Conservation (phyloP, 2,329 filamentous ascomycete species). For the Endoconidiophora laricicola region DNA sequence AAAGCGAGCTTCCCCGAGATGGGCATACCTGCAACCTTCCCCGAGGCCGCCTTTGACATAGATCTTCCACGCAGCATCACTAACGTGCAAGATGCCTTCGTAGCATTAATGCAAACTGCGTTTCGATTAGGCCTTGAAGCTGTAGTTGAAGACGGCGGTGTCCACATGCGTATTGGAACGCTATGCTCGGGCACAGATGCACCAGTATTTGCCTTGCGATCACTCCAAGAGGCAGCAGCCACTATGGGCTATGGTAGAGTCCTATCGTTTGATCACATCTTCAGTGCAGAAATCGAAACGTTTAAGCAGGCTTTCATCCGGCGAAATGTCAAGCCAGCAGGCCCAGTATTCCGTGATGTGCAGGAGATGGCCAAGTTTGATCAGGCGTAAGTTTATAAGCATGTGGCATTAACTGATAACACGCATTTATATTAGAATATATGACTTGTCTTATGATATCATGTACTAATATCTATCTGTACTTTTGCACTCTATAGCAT, state of each 20-base stretch:
- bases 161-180: conserved; percentile 38
- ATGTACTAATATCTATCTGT: neutral
- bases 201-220: conserved; percentile 47
- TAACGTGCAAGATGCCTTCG: conserved; percentile 3
- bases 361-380: conserved; percentile 31
- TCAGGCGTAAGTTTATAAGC: conserved; percentile 27
- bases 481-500: conserved; percentile 24
- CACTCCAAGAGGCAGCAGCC: conserved; percentile 31
- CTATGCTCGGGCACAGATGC: conserved; percentile 68
- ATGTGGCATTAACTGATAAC: no score
- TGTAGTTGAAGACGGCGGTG: conserved; percentile 17
- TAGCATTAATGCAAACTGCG: conserved; percentile 5
- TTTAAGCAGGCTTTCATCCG: conserved; percentile 50
- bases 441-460: neutral
- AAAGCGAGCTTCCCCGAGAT: no score
- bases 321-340: conserved; percentile 35
- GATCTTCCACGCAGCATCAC: neutral
- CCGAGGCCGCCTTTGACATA: neutral
- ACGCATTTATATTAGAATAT: neutral
- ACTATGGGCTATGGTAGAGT: conserved; percentile 17
- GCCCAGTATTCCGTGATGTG: conserved; percentile 41
- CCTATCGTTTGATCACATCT: conserved; percentile 36
- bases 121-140: conserved; percentile 14
- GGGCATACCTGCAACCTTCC: neutral
- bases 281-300: conserved; percentile 46